Evolutionary conservation across 2,329 filamentous ascomycete species (phyloP).

Genomic region (Kalmusia sp.): DNA sequence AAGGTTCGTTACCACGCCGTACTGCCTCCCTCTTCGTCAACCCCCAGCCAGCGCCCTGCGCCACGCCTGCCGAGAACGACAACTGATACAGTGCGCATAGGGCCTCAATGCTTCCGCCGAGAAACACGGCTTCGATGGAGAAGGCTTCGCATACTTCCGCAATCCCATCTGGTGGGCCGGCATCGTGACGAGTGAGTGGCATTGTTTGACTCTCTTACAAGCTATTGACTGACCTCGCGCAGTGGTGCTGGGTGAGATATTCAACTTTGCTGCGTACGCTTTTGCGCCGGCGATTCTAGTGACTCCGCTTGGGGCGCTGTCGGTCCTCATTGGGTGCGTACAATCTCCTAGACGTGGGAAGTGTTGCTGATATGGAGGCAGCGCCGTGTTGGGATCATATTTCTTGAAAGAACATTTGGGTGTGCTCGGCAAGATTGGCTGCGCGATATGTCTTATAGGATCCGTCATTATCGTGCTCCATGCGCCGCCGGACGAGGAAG

Average conservation of each 20-base stretch:
- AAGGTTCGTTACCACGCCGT: conserved; percentile 66
- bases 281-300: conserved; percentile 99
- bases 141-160: conserved; percentile 91
- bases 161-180: conserved; percentile 98
- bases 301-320: conserved; percentile 90
- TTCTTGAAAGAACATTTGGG: conserved; percentile 91
- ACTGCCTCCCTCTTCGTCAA: conserved; percentile 3
- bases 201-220: neutral
- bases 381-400: conserved; percentile 92
- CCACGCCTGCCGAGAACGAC: conserved; percentile 4
- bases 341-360: conserved; percentile 9
- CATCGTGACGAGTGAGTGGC: conserved; percentile 80
- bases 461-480: conserved; percentile 98
- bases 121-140: conserved; percentile 93
- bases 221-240: conserved; percentile 25
- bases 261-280: conserved; percentile 97
- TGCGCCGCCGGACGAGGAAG: conserved; percentile 91
- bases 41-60: neutral
- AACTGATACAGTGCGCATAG: conserved; percentile 52
- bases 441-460: conserved; percentile 93
- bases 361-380: conserved; percentile 33
- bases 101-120: conserved; percentile 90
- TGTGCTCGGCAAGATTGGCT: conserved; percentile 90
- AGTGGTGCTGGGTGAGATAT: conserved; percentile 93
- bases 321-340: conserved; percentile 81